These are phyloP conservation scores for Fusarium paranaense DNA, from an alignment of 2,329 filamentous ascomycete genomes.

Conservation along the genomic window DNA sequence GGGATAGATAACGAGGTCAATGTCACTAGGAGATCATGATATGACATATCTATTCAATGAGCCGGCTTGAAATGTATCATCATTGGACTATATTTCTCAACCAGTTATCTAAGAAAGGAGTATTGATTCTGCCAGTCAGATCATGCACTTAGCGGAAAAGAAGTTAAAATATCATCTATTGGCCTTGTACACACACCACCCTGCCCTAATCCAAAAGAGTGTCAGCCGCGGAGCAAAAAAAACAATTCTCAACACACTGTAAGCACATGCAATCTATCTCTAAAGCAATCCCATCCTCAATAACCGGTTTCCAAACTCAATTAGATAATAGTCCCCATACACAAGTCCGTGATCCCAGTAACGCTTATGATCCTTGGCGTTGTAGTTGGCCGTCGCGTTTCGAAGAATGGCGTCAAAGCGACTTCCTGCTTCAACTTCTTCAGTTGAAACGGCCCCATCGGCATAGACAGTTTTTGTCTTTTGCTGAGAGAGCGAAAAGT, in stretches of 20 bases:
- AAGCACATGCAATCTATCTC: not conserved
- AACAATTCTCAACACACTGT: not conserved
- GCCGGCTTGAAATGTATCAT: not conserved
- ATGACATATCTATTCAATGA: not conserved
- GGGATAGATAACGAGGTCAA: not conserved
- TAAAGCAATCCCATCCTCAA: constrained; percentile 27
- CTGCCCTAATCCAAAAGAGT: not conserved
- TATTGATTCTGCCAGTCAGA: not conserved
- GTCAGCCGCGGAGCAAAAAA: not conserved
- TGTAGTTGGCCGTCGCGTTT: constrained; percentile 52
- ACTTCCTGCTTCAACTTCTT: not conserved
- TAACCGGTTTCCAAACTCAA: constrained; percentile 45
- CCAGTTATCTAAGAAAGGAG: rapidly evolving
- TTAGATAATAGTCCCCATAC: constrained; percentile 62
- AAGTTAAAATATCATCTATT: not conserved
- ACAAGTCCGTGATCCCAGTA: constrained; percentile 57
- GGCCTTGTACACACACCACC: not conserved
- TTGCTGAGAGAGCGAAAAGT: constrained; percentile 40
- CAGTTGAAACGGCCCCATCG: constrained; percentile 1
- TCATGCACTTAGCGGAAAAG: not conserved
- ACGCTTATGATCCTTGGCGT: constrained; percentile 45
- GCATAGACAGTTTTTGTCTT: not conserved
- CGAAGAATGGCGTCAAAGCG: constrained; percentile 48
- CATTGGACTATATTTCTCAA: not conserved
- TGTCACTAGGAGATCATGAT: not conserved